These are phyloP conservation scores for Lasiodiplodia sp. DNA, from an alignment of 2,329 filamentous ascomycete species.

Conservation along the genomic window DNA sequence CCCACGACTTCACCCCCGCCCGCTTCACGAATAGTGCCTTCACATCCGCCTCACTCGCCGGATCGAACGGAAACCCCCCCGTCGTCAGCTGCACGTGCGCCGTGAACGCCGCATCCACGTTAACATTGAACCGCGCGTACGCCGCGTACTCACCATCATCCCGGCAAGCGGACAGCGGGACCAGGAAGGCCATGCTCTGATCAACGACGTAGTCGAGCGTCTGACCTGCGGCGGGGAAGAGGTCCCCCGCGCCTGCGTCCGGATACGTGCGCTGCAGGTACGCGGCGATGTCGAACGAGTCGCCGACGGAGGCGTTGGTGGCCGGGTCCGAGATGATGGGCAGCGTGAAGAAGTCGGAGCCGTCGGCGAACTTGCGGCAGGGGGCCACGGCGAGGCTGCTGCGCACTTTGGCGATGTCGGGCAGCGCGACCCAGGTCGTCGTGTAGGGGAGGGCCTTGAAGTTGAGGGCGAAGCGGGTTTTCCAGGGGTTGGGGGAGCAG, in stretches of 20 bases:
- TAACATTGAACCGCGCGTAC: conserved; percentile 58
- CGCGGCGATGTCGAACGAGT: conserved; percentile 71
- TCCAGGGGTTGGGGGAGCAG: conserved; percentile 60
- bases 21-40: conserved; percentile 60
- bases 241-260: conserved; percentile 42
- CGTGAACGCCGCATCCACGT: conserved; percentile 63
- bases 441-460: conserved; percentile 57
- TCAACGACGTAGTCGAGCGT: conserved; percentile 53
- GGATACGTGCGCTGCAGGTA: conserved; percentile 65
- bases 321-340: conserved; percentile 61
- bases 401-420: conserved; percentile 60
- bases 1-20: conserved; percentile 53
- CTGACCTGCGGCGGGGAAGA: conserved; percentile 53
- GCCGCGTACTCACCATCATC: conserved; percentile 32
- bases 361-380: conserved; percentile 63
- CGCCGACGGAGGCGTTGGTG: conserved; percentile 58
- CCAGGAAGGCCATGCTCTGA: conserved; percentile 37
- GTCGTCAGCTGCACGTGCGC: conserved; percentile 52
- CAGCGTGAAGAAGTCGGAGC: conserved; percentile 66
- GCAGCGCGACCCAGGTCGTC: conserved; percentile 62
- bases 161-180: conserved; percentile 37
- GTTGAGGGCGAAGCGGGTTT: conserved; percentile 59
- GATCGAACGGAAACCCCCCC: conserved; percentile 59
- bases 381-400: conserved; percentile 55
- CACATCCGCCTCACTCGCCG: conserved; percentile 52